Conservation (phyloP, 345 rosid genomes). For the Populus deltoides region DNA sequence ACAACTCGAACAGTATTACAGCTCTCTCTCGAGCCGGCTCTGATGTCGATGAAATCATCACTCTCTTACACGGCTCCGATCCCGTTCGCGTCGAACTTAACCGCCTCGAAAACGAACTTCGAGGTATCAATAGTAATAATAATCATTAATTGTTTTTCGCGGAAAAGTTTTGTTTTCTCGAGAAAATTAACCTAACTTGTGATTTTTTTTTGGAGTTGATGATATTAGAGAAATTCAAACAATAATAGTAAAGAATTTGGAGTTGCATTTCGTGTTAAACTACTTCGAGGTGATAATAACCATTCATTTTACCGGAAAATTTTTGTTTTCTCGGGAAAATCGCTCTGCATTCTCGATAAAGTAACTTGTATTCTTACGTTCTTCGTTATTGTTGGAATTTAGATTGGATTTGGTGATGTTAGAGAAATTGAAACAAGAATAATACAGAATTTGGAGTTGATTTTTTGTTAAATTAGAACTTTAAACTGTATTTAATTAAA, state of each 20-base stretch:
- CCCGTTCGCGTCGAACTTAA: constrained; percentile 51
- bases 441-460: neutral
- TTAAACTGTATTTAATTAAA: neutral
- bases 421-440: neutral
- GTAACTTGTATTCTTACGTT: neutral
- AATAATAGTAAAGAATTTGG: neutral
- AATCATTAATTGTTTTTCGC: neutral
- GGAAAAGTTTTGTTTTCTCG: neutral
- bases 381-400: neutral
- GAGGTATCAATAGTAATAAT: constrained; percentile 27
- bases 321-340: too few relatives aligned
- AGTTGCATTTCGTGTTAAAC: neutral
- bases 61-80: constrained; percentile 52
- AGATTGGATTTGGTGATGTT: neutral
- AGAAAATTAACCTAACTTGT: neutral
- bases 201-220: neutral
- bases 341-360: neutral
- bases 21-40: constrained; percentile 29
- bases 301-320: neutral
- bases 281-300: neutral
- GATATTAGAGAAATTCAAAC: neutral
- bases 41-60: constrained; percentile 40
- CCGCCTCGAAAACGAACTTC: constrained; percentile 46
- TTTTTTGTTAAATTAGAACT: neutral
- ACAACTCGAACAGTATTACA: constrained; percentile 1